These are phyloP conservation scores for Suillus decipiens DNA, from an alignment of 768 basidiomycete species.

Conservation along the genomic window DNA sequence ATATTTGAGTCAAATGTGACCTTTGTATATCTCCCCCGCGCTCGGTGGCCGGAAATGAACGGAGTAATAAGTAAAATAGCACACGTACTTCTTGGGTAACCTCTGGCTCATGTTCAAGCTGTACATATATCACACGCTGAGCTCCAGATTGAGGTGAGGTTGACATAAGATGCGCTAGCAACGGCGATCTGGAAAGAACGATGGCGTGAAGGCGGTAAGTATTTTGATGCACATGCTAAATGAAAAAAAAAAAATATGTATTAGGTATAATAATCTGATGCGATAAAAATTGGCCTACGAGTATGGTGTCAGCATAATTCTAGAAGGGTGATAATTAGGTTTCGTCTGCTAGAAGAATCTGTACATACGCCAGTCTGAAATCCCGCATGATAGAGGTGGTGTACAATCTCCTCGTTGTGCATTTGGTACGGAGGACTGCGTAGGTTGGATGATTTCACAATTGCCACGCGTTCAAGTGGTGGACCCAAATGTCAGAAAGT, in stretches of 20 bases:
- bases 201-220: constrained; percentile 81
- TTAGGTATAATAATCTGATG: constrained; percentile 14
- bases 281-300: constrained; percentile 48
- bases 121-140: constrained; percentile 71
- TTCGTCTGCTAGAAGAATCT: constrained; percentile 15
- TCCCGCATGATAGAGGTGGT: constrained; percentile 76
- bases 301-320: constrained; percentile 83
- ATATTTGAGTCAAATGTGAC: constrained; percentile 20
- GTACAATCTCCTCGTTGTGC: constrained; percentile 78
- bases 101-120: constrained; percentile 77
- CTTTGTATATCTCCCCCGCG: constrained; percentile 21
- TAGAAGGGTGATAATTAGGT: constrained; percentile 31
- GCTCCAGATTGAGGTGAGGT: constrained; percentile 69
- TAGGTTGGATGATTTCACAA: constrained; percentile 13
- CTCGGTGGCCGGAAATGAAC: constrained; percentile 34
- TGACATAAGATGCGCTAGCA: constrained; percentile 85
- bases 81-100: constrained; percentile 78
- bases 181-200: constrained; percentile 85
- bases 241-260: constrained; percentile 13
- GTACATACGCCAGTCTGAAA: constrained; percentile 79
- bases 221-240: constrained; percentile 73
- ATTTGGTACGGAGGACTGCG: constrained; percentile 50
- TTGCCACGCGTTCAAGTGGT: constrained; percentile 13
- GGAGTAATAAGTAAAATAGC: constrained; percentile 22
- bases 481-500: constrained; percentile 6